Evolutionary conservation across 116 monocot genomes (phyloP).

Genomic region (Posidonia oceanica): DNA sequence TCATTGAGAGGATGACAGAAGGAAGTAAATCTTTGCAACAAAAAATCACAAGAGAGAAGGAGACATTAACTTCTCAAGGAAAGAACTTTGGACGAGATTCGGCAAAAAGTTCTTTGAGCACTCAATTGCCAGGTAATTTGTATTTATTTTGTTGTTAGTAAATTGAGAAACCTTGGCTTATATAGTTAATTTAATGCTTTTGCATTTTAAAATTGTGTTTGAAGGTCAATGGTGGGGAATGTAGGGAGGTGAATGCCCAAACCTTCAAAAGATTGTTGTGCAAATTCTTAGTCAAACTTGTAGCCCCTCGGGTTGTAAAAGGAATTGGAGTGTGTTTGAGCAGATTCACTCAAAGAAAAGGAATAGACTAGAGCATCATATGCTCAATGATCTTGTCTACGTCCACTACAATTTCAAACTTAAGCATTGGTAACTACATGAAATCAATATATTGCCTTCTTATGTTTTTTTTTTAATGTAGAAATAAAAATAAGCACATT

Average conservation of each 20-base stretch:
- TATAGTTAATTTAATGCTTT: too few relatives aligned
- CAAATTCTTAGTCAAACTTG: too few relatives aligned
- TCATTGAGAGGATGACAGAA: not conserved
- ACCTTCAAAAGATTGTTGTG: too few relatives aligned
- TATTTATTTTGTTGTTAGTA: too few relatives aligned
- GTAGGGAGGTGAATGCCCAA: too few relatives aligned
- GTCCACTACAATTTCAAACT: not conserved
- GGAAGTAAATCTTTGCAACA: not conserved
- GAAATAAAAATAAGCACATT: not conserved
- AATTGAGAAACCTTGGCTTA: too few relatives aligned
- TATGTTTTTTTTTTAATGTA: not conserved
- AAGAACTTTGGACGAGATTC: not conserved
- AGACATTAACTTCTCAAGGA: not conserved
- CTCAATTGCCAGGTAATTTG: not conserved
- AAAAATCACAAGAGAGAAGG: conserved; percentile 2
- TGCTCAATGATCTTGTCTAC: not conserved
- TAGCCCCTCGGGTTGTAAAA: too few relatives aligned
- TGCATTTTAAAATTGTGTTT: too few relatives aligned
- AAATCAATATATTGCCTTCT: not conserved
- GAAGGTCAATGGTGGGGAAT: too few relatives aligned
- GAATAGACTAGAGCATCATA: not conserved
- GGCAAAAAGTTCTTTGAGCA: not conserved
- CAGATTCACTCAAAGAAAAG: not conserved
- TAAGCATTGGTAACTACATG: not conserved
- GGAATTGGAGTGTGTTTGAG: not conserved